These are phyloP conservation scores for Shiraia sp. DNA, from an alignment of 2,329 filamentous ascomycete genomes.

Conservation along the genomic window DNA sequence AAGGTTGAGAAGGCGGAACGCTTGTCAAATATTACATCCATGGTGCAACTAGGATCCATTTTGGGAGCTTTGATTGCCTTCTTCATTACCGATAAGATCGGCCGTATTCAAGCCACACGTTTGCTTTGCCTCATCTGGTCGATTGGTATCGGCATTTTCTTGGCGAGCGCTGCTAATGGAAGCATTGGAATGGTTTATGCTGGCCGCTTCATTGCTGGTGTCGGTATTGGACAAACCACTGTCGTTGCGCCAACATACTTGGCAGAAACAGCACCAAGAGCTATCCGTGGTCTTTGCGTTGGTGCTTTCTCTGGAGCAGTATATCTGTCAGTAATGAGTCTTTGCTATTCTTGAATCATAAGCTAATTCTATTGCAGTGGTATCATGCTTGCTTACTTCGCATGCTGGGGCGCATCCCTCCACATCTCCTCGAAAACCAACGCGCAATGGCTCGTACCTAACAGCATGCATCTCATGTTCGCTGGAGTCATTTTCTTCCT, in stretches of 20 bases:
- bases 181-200: constrained; percentile 60
- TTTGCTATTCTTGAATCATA: background rate
- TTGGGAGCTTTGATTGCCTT: constrained; percentile 68
- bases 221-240: constrained; percentile 69
- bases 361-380: constrained; percentile 47
- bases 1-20: constrained; percentile 39
- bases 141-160: constrained; percentile 47
- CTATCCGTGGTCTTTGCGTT: constrained; percentile 73
- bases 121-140: constrained; percentile 49
- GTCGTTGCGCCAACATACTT: constrained; percentile 74
- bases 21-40: constrained; percentile 71
- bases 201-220: constrained; percentile 67
- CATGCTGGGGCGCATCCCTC: constrained; percentile 60
- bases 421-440: constrained; percentile 54
- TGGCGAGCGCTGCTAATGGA: constrained; percentile 41
- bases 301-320: constrained; percentile 72
- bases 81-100: constrained; percentile 52
- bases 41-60: constrained; percentile 81
- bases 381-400: constrained; percentile 79
- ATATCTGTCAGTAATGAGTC: constrained; percentile 55
- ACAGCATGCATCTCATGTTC: constrained; percentile 77
- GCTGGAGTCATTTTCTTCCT: constrained; percentile 71
- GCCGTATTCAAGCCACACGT: constrained; percentile 50
- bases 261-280: constrained; percentile 70
- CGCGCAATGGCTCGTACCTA: constrained; percentile 65